Percentiles rank a stretch among this genome's conserved stretches.
Evolutionary conservation across 768 basidiomycete genomes (phyloP).

Genomic region (Collybia nuda): DNA sequence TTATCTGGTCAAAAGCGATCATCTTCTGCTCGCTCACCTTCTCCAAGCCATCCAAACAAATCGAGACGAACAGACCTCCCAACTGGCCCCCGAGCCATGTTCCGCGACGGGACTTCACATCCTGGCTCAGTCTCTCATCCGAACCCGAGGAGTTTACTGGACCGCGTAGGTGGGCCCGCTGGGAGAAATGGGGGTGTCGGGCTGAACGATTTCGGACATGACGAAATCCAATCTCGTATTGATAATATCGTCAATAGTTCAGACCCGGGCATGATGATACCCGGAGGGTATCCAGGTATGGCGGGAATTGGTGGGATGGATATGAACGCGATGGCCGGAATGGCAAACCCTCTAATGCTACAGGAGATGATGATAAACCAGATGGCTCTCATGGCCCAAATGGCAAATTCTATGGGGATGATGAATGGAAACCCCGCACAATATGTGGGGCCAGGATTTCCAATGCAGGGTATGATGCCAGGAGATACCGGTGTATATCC

Average conservation of each 20-base stretch:
- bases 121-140: conserved; percentile 19
- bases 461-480: conserved; percentile 52
- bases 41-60: conserved; percentile 67
- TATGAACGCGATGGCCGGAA: conserved; percentile 58
- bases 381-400: conserved; percentile 92
- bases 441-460: conserved; percentile 55
- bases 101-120: conserved; percentile 35
- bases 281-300: conserved; percentile 42
- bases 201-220: conserved; percentile 42
- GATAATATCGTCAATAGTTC: conserved; percentile 71
- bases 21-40: conserved; percentile 67
- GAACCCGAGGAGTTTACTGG: conserved; percentile 68
- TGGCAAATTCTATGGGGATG: conserved; percentile 83
- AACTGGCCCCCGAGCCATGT: conserved; percentile 86
- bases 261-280: conserved; percentile 58
- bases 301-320: conserved; percentile 51
- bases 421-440: conserved; percentile 60
- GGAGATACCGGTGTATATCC: conserved; percentile 55
- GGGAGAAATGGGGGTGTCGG: conserved; percentile 27
- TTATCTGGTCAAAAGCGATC: conserved; percentile 60
- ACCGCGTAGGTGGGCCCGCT: conserved; percentile 70
- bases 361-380: conserved; percentile 93
- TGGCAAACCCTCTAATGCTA: conserved; percentile 68
- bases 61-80: conserved; percentile 75
- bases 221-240: conserved; percentile 78